phyloP scores from a whole-genome alignment of 1,284 basidiomycete genomes.

The Tremellales sp. region DNA sequence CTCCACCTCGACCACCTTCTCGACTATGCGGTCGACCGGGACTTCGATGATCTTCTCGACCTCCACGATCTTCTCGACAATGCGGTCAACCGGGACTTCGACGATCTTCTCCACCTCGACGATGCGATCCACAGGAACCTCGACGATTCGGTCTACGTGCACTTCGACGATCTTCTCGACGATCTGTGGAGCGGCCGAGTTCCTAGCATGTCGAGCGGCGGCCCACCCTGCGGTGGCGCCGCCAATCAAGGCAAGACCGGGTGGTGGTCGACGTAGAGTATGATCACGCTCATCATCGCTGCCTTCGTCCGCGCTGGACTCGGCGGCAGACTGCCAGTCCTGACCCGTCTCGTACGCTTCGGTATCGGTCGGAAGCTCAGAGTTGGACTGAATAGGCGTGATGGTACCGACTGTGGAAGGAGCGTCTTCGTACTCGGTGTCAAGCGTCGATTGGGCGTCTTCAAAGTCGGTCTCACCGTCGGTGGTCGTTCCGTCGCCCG shows the following conservation, averaged over 20 bases:
- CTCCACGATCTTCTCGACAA: constrained; percentile 25
- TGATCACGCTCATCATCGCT: constrained; percentile 8
- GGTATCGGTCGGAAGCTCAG: constrained; percentile 57
- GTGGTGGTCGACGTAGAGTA: constrained; percentile 11
- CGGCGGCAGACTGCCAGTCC: constrained; percentile 52
- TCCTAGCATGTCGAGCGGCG: constrained; percentile 13
- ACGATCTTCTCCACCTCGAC: constrained; percentile 39
- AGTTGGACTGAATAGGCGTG: constrained; percentile 58
- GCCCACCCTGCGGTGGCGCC: constrained; percentile 26
- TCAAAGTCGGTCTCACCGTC: constrained; percentile 67
- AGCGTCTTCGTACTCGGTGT: constrained; percentile 75
- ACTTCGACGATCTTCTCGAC: constrained; percentile 24
- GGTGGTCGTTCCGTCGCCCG: constrained; percentile 47
- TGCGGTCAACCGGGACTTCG: constrained; percentile 34
- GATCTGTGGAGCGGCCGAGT: constrained; percentile 13
- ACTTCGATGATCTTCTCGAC: constrained; percentile 35
- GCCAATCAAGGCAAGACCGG: constrained; percentile 17
- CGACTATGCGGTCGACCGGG: constrained; percentile 33
- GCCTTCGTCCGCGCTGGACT: constrained; percentile 54
- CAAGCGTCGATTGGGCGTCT: too few species aligned
- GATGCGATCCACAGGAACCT: constrained; percentile 38
- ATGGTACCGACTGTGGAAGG: constrained; percentile 64
- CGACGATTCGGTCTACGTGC: constrained; percentile 32
- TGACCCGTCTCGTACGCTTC: constrained; percentile 39
- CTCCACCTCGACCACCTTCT: constrained; percentile 46